Evolutionary conservation across 2,329 filamentous ascomycete genomes (phyloP), one percentile per base, ranked within the genome.

Genomic region (Myriosclerotinia duriaeana): DNA sequence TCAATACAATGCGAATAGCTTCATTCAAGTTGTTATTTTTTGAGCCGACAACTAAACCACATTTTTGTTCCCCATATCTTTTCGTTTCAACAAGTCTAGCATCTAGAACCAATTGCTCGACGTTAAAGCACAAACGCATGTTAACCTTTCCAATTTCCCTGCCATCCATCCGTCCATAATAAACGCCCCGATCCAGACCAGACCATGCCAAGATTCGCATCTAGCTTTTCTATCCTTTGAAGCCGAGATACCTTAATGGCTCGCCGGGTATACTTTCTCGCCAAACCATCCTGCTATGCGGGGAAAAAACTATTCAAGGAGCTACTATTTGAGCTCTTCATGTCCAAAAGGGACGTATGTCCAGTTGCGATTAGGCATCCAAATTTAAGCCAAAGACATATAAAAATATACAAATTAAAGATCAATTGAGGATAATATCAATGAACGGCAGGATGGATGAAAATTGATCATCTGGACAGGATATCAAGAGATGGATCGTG

Each of bases 381-480:
- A 30, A 54, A n/a, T 40, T 30, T 17, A 20, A 53, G 17, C 38
- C n/a, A 40, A 6, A n/a, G 30, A 66, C 14, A 44, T 26, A 38
- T 26, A 38, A 60, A 58, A 65, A 59, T 65, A 52, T 65, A 65
- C 63, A 65, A 59, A 65, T 59, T 34, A 59, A 65, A 30, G 53
- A 50, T 50, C 15, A 59, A 65, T 40, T 17, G 53, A 30, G n/a
- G 22, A 8, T 22, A 22, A 20, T 40, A 38, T 30, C 42, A 44
- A 48, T 22, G 44, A 30, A 2, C 20, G 26, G 34, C 44, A 61
- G 14, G 34, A 26, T 26, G 14, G 6, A 20, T 60, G n/a, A 22
- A 5, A 20, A 38, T 50, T 22, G 58, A 50, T 38, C 14, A 9
- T 7, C 12, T 34, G 5, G 44, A 20, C 2, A 38, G 34, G 34